These are phyloP conservation scores for Filosporella fistucella DNA, from an alignment of 495 filamentous ascomycete genomes.

Conservation along the genomic window DNA sequence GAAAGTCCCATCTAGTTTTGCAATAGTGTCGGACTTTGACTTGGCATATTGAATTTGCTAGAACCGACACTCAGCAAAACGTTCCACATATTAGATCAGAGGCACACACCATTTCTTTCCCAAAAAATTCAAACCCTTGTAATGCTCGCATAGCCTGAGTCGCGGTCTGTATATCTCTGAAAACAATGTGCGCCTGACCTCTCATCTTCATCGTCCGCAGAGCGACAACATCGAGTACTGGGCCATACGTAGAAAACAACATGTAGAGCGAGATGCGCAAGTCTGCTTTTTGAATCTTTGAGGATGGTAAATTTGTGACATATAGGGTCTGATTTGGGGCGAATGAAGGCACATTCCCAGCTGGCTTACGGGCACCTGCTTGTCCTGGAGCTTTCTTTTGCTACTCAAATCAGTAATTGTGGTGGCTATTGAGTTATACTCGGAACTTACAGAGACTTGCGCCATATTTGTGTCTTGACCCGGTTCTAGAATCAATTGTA, in stretches of 20 bases:
- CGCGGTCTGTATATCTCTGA: constrained; percentile 78
- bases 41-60: constrained; percentile 89
- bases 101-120: constrained; percentile 72
- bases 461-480: constrained; percentile 3
- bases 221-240: constrained; percentile 89
- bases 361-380: constrained; percentile 2
- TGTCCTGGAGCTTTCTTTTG: constrained; percentile 1
- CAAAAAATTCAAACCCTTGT: constrained; percentile 83
- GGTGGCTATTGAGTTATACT: too few relatives aligned
- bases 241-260: constrained; percentile 89
- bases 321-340: constrained; percentile 80
- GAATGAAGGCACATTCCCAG: constrained; percentile 23
- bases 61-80: constrained; percentile 1
- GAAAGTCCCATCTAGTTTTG: constrained; percentile 88
- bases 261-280: constrained; percentile 81
- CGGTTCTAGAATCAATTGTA: neutral
- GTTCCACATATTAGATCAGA: neutral
- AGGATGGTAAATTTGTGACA: constrained; percentile 72
- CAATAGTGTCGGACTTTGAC: constrained; percentile 75
- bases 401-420: too few relatives aligned
- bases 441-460: constrained; percentile 5
- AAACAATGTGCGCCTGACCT: constrained; percentile 91
- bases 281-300: constrained; percentile 82
- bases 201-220: constrained; percentile 87
- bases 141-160: constrained; percentile 87